Percentiles rank a stretch among this genome's conserved stretches.
Conservation (phyloP, 2,329 filamentous ascomycete species). For the Verticillium nubilum region DNA sequence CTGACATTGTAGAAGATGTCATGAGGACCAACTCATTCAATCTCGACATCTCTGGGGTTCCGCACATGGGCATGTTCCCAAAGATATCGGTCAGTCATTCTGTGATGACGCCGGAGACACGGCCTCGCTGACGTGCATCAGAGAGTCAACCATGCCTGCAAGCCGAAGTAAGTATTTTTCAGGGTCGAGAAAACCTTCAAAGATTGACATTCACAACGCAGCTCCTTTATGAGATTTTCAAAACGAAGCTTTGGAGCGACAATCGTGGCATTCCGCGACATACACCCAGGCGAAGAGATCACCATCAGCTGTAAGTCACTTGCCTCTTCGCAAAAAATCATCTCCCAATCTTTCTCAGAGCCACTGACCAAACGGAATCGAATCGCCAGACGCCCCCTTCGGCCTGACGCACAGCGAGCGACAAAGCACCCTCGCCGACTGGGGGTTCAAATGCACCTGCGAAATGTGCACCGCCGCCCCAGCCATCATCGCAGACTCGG, state of each 20-base stretch:
- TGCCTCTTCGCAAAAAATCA: no score
- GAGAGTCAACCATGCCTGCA: slow-evolving; percentile 30
- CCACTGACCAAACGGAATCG: no score
- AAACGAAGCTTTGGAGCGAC: slow-evolving; percentile 22
- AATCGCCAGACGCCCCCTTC: slow-evolving; percentile 17
- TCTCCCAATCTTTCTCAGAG: no score
- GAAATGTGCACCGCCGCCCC: slow-evolving; percentile 19
- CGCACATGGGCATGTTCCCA: slow-evolving; percentile 23
- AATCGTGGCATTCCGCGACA: slow-evolving; percentile 26
- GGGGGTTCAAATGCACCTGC: slow-evolving; percentile 24
- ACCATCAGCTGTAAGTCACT: slow-evolving; percentile 27
- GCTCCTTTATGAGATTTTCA: slow-evolving; percentile 25
- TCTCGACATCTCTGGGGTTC: slow-evolving; percentile 14
- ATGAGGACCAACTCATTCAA: slow-evolving; percentile 28
- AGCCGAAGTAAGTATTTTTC: slow-evolving; percentile 23
- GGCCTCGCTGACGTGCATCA: slow-evolving; percentile 7
- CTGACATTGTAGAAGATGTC: slow-evolving; percentile 20
- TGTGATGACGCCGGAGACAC: background rate
- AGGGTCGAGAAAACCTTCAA: background rate
- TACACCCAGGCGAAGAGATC: slow-evolving; percentile 26
- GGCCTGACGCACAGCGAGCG: slow-evolving; percentile 18
- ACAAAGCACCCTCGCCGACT: slow-evolving; percentile 16
- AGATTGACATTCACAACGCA: slow-evolving; percentile 7
- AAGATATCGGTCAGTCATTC: slow-evolving; percentile 14
- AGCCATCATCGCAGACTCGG: slow-evolving; percentile 20